Evolutionary conservation across 2,329 filamentous ascomycete genomes (phyloP), one percentile per base, ranked within the genome.

Genomic region (Aspergillus ibericus): DNA sequence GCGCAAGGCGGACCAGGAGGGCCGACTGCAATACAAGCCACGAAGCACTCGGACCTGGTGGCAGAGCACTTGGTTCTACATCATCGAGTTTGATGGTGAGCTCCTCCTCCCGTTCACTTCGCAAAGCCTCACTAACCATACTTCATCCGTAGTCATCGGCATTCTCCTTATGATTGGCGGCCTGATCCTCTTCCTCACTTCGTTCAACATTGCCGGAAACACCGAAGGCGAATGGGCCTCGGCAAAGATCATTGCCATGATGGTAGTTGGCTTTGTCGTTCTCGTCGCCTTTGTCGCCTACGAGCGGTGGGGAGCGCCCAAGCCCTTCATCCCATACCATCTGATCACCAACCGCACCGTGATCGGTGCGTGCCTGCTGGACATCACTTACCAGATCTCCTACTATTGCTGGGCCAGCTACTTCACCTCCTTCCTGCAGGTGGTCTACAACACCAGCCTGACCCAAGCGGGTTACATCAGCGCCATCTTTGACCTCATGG

Each of bases 101-200:
- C 7, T 12, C 36, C 2, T 13, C 42, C 42, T 22, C 1, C n/a
- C 13, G 15, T 13, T 18, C 13, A 42, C 38, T 13, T 20, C 2
- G 5, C 15, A 18, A 16, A 53, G 3, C 9, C 13, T 36, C 49
- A 25, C 15, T 25, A 7, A 51, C 49, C 25, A 0, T 15, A 9
- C 5, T 2, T 27, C 22, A 20, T 18, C 16, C 18, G 13, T 16
- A 52, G 49, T 85, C 2, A 57, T 85, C 25, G 86, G 88, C 10
- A 77, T 88, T 25, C 61, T 88, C 32, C 76, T 89, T 1, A 76
- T 88, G 54, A 80, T 81, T n/a, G 77, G 74, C 1, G 87, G 85
- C 0, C 81, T 88, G 64, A 78, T 82, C 2, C 75, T 89, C 27
- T 59, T 65, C 27, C 57, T 65, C 9, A 22, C 53, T 22, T 38